Evolutionary conservation across 2,329 filamentous ascomycete species (phyloP).

Genomic region (Beauveria pseudobassiana): DNA sequence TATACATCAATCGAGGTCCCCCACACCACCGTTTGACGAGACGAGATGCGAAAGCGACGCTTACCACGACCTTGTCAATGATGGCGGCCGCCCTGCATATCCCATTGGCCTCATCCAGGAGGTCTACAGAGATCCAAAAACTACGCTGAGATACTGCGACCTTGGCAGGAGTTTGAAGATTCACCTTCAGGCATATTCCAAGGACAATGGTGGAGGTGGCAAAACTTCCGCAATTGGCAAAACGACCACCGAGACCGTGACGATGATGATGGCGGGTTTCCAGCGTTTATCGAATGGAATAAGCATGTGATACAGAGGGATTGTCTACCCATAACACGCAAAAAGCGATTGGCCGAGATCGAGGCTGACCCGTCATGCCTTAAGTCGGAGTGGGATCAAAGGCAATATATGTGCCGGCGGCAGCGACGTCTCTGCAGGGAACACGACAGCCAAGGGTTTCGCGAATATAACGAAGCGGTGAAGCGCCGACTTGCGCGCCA

Average conservation of each 20-base stretch:
- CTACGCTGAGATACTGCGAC: not conserved
- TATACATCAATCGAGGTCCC: not conserved
- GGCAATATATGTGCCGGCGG: not conserved
- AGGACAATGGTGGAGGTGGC: not conserved
- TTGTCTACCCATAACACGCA: not conserved
- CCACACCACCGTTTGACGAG: not conserved
- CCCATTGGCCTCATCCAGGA: slow-evolving; percentile 4
- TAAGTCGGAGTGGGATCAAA: not conserved
- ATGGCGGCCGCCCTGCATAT: slow-evolving; percentile 11
- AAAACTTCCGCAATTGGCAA: slow-evolving; percentile 2
- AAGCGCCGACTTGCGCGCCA: slow-evolving; percentile 22
- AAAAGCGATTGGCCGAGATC: not conserved
- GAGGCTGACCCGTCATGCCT: not conserved
- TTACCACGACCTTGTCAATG: slow-evolving; percentile 4
- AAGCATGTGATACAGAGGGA: not conserved
- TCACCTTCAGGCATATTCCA: not conserved
- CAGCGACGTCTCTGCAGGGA: not conserved
- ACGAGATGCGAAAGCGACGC: not conserved
- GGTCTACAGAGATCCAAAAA: not conserved
- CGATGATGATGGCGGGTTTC: not conserved
- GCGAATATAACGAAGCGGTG: slow-evolving; percentile 19
- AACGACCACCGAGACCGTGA: not conserved
- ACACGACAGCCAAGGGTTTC: slow-evolving; percentile 14
- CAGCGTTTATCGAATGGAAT: not conserved
- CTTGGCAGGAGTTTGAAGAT: not conserved